Evolutionary conservation across 106 monocot species (phyloP).

Genomic region (Dioscorea zingiberensis): DNA sequence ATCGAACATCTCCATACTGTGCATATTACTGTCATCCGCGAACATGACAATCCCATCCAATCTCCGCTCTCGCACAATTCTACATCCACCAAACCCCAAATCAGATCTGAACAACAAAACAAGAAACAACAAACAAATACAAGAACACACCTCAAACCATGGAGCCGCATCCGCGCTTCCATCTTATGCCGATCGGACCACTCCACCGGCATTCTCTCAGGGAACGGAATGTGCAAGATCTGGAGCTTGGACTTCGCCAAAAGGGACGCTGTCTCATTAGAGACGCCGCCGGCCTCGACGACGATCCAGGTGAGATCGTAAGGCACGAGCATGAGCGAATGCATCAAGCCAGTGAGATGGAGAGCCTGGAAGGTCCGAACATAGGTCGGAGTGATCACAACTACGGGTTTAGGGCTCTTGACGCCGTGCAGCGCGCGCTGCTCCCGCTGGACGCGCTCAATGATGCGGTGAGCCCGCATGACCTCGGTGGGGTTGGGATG

Average conservation of each 20-base stretch:
- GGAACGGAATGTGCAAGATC: slow-evolving; percentile 56
- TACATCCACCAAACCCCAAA: slow-evolving; percentile 14
- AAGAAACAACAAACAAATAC: background rate
- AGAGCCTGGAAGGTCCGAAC: slow-evolving; percentile 83
- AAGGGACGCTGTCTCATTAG: slow-evolving; percentile 53
- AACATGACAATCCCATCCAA: slow-evolving; percentile 82
- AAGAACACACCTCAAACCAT: slow-evolving; percentile 50
- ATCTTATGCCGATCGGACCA: slow-evolving; percentile 64
- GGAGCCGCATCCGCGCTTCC: slow-evolving; percentile 74
- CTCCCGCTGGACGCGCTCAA: slow-evolving; percentile 81
- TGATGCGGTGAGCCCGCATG: slow-evolving; percentile 65
- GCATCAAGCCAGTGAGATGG: slow-evolving; percentile 75
- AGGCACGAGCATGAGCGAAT: slow-evolving; percentile 63
- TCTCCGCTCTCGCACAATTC: slow-evolving; percentile 49
- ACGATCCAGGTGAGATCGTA: slow-evolving; percentile 85
- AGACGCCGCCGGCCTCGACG: slow-evolving; percentile 70
- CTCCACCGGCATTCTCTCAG: slow-evolving; percentile 39
- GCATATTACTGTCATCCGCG: slow-evolving; percentile 81
- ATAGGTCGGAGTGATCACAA: slow-evolving; percentile 86
- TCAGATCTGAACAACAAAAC: background rate
- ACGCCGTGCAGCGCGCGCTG: slow-evolving; percentile 69
- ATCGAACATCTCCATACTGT: slow-evolving; percentile 85
- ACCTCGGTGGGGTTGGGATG: slow-evolving; percentile 81
- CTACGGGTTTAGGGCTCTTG: slow-evolving; percentile 32
- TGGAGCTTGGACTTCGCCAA: slow-evolving; percentile 32